phyloP scores from a whole-genome alignment of 768 basidiomycete genomes.

The Boletus fagicola region DNA sequence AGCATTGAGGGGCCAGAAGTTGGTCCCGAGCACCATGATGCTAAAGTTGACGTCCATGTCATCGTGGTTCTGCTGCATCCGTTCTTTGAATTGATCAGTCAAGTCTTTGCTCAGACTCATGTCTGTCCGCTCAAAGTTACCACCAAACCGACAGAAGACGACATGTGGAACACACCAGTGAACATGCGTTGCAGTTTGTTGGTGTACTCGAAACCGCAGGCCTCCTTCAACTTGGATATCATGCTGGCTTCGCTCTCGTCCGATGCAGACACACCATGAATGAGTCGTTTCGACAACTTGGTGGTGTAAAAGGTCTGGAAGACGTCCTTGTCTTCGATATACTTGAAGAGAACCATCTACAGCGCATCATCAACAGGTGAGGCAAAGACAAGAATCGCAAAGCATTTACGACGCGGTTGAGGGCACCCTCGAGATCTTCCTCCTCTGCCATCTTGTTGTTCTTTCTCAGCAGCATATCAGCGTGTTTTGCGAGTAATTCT shows the following conservation, averaged over 20 bases:
- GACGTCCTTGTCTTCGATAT: conserved; percentile 97
- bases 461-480: conserved; percentile 86
- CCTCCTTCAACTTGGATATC: conserved; percentile 97
- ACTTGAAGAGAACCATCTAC: conserved; percentile 97
- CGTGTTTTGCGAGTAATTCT: conserved; percentile 88
- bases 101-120: conserved; percentile 95
- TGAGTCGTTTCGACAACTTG: conserved; percentile 88
- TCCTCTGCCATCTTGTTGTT: conserved; percentile 95
- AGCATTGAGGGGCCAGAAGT: conserved; percentile 91
- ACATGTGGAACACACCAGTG: conserved; percentile 57
- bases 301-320: conserved; percentile 98
- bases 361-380: conserved; percentile 6
- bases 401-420: conserved; percentile 80
- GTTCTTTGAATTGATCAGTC: conserved; percentile 91
- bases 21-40: conserved; percentile 91
- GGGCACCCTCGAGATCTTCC: conserved; percentile 81
- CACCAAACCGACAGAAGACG: not conserved
- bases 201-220: conserved; percentile 95
- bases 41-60: conserved; percentile 89
- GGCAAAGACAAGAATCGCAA: not conserved
- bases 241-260: conserved; percentile 97
- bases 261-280: conserved; percentile 86
- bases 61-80: conserved; percentile 82
- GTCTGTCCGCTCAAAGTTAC: conserved; percentile 49
- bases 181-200: conserved; percentile 97